Percentiles rank a stretch among this genome's conserved stretches.
Evolutionary conservation across 306 rosid genomes (phyloP).

Genomic region (Heteromeles arbutifolia): DNA sequence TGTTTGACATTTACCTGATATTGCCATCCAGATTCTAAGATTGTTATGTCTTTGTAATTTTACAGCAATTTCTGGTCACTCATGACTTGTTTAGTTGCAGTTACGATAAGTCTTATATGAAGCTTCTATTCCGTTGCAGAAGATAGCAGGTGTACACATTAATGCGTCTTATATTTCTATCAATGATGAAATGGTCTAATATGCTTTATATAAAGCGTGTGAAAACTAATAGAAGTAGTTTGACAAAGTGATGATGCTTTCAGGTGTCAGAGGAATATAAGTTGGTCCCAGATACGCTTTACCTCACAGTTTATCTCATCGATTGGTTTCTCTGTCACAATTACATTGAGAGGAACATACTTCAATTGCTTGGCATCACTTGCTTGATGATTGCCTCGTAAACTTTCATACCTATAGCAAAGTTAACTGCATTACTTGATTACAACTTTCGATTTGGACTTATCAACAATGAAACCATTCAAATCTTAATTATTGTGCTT

Average conservation of each 20-base stretch:
- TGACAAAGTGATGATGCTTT: conserved; percentile 17
- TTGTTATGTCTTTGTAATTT: no score
- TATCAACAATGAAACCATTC: not conserved
- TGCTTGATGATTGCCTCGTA: conserved; percentile 97
- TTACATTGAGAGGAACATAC: conserved; percentile 59
- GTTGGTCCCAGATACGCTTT: conserved; percentile 72
- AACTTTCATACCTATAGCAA: conserved; percentile 30
- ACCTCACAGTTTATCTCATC: conserved; percentile 70
- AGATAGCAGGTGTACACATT: not conserved
- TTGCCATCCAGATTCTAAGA: no score
- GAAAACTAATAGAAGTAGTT: not conserved
- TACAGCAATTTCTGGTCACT: not conserved
- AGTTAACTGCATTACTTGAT: conserved; percentile 8
- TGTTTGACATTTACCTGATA: no score
- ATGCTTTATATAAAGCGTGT: not conserved
- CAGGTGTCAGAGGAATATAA: conserved; percentile 90
- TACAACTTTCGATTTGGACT: not conserved
- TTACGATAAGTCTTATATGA: not conserved
- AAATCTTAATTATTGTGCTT: not conserved
- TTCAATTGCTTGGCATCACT: conserved; percentile 90
- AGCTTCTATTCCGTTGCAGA: not conserved
- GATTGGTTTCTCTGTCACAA: conserved; percentile 81
- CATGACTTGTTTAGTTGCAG: not conserved
- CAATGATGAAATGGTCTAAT: not conserved
- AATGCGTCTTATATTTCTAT: not conserved